Percentiles rank a stretch among this genome's conserved stretches.
phyloP scores from a whole-genome alignment of 345 rosid genomes.

The Trapa incisa region DNA sequence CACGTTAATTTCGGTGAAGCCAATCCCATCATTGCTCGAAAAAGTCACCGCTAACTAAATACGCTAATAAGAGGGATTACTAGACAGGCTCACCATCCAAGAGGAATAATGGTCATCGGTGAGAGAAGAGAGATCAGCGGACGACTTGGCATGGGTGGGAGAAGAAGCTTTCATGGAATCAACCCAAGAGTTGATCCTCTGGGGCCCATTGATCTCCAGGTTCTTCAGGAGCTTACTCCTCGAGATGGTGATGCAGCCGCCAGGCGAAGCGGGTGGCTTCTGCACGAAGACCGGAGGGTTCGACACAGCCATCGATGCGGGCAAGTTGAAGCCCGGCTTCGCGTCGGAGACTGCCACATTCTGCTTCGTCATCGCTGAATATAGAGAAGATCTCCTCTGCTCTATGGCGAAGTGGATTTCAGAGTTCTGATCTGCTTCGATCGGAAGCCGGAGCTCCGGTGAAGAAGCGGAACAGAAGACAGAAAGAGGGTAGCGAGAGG shows the following conservation, averaged over 20 bases:
- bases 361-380: slow-evolving; percentile 19
- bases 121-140: neutral
- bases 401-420: neutral
- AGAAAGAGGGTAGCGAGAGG: neutral
- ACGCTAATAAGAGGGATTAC: neutral
- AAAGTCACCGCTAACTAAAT: neutral
- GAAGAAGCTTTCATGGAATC: slow-evolving; percentile 33
- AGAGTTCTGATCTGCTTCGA: too few species aligned
- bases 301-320: slow-evolving; percentile 9
- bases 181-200: slow-evolving; percentile 25
- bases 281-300: slow-evolving; percentile 12
- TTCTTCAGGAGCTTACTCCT: slow-evolving; percentile 17
- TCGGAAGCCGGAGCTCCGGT: too few species aligned
- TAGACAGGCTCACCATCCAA: slow-evolving; percentile 17
- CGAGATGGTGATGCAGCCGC: slow-evolving; percentile 18
- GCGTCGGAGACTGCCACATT: slow-evolving; percentile 19
- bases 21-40: neutral
- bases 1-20: neutral
- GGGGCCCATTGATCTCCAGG: slow-evolving; percentile 20
- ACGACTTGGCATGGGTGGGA: slow-evolving; percentile 22
- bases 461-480: neutral
- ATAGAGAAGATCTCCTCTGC: neutral
- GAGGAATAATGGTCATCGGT: slow-evolving; percentile 9
- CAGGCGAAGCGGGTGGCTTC: slow-evolving; percentile 24
- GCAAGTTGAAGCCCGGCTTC: slow-evolving; percentile 6